phyloP scores from a whole-genome alignment of 306 rosid genomes.

The Clitoria ternatea region DNA sequence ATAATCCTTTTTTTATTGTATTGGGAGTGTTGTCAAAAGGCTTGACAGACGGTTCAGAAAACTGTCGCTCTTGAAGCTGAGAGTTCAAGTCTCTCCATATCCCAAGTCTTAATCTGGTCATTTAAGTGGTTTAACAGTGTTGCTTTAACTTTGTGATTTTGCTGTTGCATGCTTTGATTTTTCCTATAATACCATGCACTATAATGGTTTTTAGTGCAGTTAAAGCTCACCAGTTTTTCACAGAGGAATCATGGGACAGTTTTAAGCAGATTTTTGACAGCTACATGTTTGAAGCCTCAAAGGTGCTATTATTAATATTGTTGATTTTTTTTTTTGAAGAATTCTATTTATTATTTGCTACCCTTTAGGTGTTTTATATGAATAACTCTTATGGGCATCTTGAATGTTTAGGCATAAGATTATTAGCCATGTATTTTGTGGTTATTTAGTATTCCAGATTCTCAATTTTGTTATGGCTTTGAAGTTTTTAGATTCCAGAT shows the following conservation, averaged over 20 bases:
- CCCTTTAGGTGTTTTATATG: background rate
- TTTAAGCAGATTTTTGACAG: conserved; percentile 79
- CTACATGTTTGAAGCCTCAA: conserved; percentile 91
- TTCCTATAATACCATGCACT: conserved; percentile 41
- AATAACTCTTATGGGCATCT: background rate
- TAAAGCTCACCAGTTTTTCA: conserved; percentile 96
- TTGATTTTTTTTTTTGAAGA: background rate
- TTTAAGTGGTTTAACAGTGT: conserved; percentile 19
- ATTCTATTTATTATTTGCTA: background rate
- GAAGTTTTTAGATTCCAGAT: too few relatives aligned
- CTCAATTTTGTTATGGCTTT: background rate
- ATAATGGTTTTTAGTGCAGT: conserved; percentile 73
- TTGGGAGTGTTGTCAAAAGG: conserved; percentile 99
- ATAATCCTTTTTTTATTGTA: conserved; percentile 56
- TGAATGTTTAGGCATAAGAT: background rate
- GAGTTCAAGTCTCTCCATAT: conserved; percentile 99
- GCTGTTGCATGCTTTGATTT: conserved; percentile 21
- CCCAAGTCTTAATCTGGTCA: conserved; percentile 51
- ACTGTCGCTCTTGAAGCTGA: conserved; percentile 99
- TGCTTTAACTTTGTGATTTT: background rate
- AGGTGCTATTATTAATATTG: conserved; percentile 46
- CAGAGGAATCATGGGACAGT: conserved; percentile 92
- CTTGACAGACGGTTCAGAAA: conserved; percentile 84
- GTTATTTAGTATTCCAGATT: background rate
- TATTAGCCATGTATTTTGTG: background rate